These are phyloP conservation scores for Sugiyamaella paludigena DNA, from an alignment of 1,139 yeast genomes.

Conservation along the genomic window DNA sequence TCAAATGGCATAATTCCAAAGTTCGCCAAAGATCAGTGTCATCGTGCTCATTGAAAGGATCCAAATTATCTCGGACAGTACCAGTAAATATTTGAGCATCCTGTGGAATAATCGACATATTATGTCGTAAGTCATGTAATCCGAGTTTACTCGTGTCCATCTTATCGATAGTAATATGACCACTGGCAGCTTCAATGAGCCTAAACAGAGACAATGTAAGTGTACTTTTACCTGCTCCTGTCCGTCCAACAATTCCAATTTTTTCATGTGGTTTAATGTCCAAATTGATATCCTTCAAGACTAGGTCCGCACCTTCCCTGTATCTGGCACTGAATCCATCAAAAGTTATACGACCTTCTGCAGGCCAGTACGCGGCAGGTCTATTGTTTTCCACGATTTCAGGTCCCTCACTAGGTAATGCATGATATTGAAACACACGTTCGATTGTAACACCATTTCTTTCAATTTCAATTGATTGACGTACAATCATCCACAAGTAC, in stretches of 20 bases:
- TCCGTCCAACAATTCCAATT: slow-evolving; percentile 71
- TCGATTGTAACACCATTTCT: slow-evolving; percentile 75
- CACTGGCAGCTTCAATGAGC: slow-evolving; percentile 53
- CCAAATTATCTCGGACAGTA: slow-evolving; percentile 59
- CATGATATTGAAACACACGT: slow-evolving; percentile 66
- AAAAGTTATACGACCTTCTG: slow-evolving; percentile 54
- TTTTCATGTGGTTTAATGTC: slow-evolving; percentile 51
- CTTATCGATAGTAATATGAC: slow-evolving; percentile 55
- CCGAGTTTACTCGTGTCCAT: slow-evolving; percentile 56
- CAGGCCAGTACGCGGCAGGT: slow-evolving; percentile 54
- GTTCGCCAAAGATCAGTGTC: slow-evolving; percentile 56
- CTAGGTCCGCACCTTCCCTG: slow-evolving; percentile 70
- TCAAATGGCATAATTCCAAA: slow-evolving; percentile 70
- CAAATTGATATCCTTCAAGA: slow-evolving; percentile 54
- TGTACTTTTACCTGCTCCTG: slow-evolving; percentile 76
- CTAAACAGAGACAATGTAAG: slow-evolving; percentile 63
- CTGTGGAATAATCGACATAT: slow-evolving; percentile 67
- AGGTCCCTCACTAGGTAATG: slow-evolving; percentile 57
- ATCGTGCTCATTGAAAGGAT: slow-evolving; percentile 53
- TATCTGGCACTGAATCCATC: slow-evolving; percentile 60
- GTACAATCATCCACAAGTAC: slow-evolving; percentile 57
- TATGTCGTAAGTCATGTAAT: slow-evolving; percentile 51
- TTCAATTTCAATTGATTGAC: slow-evolving; percentile 69
- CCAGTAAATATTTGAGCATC: slow-evolving; percentile 71
- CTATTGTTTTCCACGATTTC: slow-evolving; percentile 36